Evolutionary conservation across 2,329 filamentous ascomycete genomes (phyloP), one percentile per base, ranked within the genome.

Genomic region (Paraphaeosphaeria sporulosa): DNA sequence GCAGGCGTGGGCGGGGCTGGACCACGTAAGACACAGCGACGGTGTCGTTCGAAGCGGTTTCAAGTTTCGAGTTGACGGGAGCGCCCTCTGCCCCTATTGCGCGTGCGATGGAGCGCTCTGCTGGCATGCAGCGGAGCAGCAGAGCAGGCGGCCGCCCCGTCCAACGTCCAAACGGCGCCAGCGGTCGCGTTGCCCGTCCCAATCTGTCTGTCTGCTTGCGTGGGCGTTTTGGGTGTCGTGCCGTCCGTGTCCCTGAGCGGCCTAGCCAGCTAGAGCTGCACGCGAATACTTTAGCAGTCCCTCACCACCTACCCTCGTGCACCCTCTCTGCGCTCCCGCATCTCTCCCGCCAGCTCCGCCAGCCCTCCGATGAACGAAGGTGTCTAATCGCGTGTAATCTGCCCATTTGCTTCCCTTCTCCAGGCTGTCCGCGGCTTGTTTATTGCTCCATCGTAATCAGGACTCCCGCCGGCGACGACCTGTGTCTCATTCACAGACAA

Each of bases 361-460:
- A 56, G 42, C 56, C 23, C 59, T 62, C 63, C 42, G 42, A 70
- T 71, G 72, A 71, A 70, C 70, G 63, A 69, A 63, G 55, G 64
- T 66, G 66, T 65, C 63, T 72, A 71, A 65, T 71, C 64, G 63
- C 65, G 71, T 67, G 57, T 76, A 77, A 76, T 76, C 74, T 51
- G 30, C 52, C 51, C 32, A 46, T 55, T 55, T 69, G 68, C 73
- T 75, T 70, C 57, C 55, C 67, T 76, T 76, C 74, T 77, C 75
- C 75, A 77, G 70, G 64, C 69, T 64, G 64, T 69, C 57, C 57
- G 69, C 69, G 70, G 67, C 71, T 70, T 78, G 74, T 77, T 71
- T 77, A 77, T 77, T 77, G 65, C 70, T 71, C 68, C 71, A 68
- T 65, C 71, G 66, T 74, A 76, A 72, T 76, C 70, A 59, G 60